A percentile compares a stretch with the other conserved stretches of the same genome.
Conservation (phyloP, 169 alveolate genomes). For the Cryptosporidium xiaoi region DNA sequence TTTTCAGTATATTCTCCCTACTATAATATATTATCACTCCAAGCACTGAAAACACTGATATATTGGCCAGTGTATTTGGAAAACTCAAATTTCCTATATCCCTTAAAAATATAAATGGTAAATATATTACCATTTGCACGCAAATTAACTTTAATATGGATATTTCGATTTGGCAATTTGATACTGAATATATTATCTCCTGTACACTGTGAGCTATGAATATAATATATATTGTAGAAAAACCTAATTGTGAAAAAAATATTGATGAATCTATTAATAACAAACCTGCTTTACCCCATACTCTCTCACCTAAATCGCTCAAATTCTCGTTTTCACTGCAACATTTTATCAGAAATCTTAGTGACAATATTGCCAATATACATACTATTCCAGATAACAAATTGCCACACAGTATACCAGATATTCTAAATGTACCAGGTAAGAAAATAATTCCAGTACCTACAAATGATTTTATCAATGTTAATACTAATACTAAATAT, state of each 20-base stretch:
- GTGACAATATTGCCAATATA: slow-evolving; percentile 34
- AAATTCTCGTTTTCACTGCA: slow-evolving; percentile 33
- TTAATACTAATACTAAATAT: slow-evolving; percentile 8
- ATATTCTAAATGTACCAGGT: slow-evolving; percentile 42
- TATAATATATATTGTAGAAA: slow-evolving; percentile 54
- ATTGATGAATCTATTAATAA: slow-evolving; percentile 37
- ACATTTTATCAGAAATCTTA: slow-evolving; percentile 38
- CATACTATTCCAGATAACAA: slow-evolving; percentile 56
- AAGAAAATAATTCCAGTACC: slow-evolving; percentile 70
- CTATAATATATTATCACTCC: slow-evolving; percentile 40
- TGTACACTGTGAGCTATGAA: slow-evolving; percentile 51
- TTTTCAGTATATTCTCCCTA: neutral
- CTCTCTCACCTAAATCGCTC: slow-evolving; percentile 29
- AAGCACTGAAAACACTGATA: slow-evolving; percentile 64
- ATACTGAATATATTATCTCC: slow-evolving; percentile 31
- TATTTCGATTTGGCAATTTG: slow-evolving; percentile 61
- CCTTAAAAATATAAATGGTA: slow-evolving; percentile 54
- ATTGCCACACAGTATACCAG: slow-evolving; percentile 67
- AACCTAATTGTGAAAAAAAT: slow-evolving; percentile 69
- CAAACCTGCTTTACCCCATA: slow-evolving; percentile 66
- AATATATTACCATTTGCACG: slow-evolving; percentile 52
- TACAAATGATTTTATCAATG: slow-evolving; percentile 45
- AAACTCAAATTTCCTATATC: slow-evolving; percentile 56
- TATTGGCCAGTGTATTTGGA: slow-evolving; percentile 47
- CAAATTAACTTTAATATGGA: slow-evolving; percentile 49